Conservation (phyloP, 2,329 filamentous ascomycete genomes). For the Anthostomella pinea region DNA sequence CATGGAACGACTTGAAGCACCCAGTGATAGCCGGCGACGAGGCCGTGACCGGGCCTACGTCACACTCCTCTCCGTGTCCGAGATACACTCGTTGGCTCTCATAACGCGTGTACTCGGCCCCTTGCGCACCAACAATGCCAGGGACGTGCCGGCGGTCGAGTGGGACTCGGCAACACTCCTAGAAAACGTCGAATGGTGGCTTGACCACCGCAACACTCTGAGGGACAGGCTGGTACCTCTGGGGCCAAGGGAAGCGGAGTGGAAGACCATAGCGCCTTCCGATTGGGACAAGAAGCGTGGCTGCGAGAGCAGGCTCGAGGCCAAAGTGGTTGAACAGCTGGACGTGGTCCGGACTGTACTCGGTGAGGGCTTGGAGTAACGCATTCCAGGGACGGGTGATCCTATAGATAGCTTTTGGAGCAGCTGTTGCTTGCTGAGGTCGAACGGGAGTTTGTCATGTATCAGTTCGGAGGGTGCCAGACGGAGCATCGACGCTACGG, state of each 20-base stretch:
- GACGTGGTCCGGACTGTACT: slow-evolving; percentile 57
- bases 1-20: slow-evolving; percentile 66
- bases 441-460: too few species aligned
- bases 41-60: slow-evolving; percentile 53
- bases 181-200: slow-evolving; percentile 81
- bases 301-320: slow-evolving; percentile 67
- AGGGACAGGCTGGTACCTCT: slow-evolving; percentile 71
- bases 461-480: too few species aligned
- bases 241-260: slow-evolving; percentile 68
- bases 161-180: slow-evolving; percentile 72
- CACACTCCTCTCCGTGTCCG: slow-evolving; percentile 69
- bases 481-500: too few species aligned
- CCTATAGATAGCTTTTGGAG: not conserved
- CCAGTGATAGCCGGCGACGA: slow-evolving; percentile 52
- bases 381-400: not conserved
- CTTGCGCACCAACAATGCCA: slow-evolving; percentile 62
- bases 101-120: slow-evolving; percentile 69
- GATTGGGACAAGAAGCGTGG: slow-evolving; percentile 36
- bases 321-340: slow-evolving; percentile 70
- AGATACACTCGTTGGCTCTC: slow-evolving; percentile 76
- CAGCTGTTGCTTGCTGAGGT: not conserved
- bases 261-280: slow-evolving; percentile 41
- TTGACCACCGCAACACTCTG: slow-evolving; percentile 66
- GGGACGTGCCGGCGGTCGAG: slow-evolving; percentile 68
- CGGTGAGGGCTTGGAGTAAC: slow-evolving; percentile 47